Conservation (phyloP, 2,329 filamentous ascomycete species). For the Calonectria leucothoes region DNA sequence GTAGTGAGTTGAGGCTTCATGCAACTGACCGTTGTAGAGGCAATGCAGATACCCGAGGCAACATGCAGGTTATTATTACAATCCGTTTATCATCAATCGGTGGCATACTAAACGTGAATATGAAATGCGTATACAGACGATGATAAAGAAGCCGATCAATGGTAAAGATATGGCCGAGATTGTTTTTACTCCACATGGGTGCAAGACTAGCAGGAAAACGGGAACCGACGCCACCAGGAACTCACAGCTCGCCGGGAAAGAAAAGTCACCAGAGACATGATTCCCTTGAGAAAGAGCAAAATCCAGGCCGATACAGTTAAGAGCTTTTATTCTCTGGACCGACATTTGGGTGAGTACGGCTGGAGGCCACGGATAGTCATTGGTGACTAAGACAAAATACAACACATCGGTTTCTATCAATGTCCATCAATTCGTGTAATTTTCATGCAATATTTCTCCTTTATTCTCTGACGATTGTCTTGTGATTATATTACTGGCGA, state of each 20-base stretch:
- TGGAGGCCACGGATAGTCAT: background rate
- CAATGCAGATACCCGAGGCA: background rate
- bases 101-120: background rate
- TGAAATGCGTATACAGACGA: background rate
- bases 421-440: too few species aligned
- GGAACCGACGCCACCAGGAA: slow-evolving; percentile 10
- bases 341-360: too few species aligned
- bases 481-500: background rate
- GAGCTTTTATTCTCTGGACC: too few species aligned
- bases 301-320: background rate
- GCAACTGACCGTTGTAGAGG: too few species aligned
- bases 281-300: background rate
- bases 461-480: background rate
- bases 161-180: background rate
- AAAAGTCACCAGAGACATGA: background rate
- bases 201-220: slow-evolving; percentile 10
- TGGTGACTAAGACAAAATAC: too few species aligned
- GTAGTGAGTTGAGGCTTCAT: background rate
- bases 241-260: background rate
- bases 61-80: background rate
- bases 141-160: background rate
- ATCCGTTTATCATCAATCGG: background rate
- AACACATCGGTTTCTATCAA: background rate
- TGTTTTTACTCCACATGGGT: slow-evolving; percentile 3
- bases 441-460: background rate